Evolutionary conservation across 345 rosid genomes (phyloP).

Genomic region (Euclidium syriacum): DNA sequence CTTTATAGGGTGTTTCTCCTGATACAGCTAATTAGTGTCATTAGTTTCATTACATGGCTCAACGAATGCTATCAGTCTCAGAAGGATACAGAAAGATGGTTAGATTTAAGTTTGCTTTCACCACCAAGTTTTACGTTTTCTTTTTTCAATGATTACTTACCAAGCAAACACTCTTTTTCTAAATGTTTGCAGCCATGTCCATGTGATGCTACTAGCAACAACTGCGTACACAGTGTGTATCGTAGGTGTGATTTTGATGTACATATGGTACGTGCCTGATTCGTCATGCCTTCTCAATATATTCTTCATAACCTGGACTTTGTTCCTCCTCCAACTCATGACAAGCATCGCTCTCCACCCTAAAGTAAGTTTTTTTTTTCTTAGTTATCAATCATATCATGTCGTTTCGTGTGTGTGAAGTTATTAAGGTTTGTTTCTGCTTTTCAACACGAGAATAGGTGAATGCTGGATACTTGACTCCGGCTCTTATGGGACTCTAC

Average conservation of each 20-base stretch:
- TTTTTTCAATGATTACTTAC: not conserved
- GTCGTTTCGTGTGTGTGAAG: not conserved
- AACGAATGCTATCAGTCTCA: constrained; percentile 64
- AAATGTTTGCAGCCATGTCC: constrained; percentile 60
- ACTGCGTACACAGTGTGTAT: constrained; percentile 65
- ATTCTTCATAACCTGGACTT: constrained; percentile 89
- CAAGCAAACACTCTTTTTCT: constrained; percentile 4
- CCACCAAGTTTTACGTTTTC: not conserved
- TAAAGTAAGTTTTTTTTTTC: constrained; percentile 39
- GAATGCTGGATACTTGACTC: constrained; percentile 72
- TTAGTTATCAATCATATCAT: not conserved
- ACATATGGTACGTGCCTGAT: constrained; percentile 90
- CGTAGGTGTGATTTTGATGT: constrained; percentile 80
- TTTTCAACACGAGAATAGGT: constrained; percentile 44
- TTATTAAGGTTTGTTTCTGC: constrained; percentile 6
- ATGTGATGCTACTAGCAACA: constrained; percentile 68
- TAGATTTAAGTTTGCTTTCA: constrained; percentile 9
- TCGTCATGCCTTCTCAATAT: constrained; percentile 86
- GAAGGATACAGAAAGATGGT: constrained; percentile 71
- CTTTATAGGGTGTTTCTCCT: constrained; percentile 83
- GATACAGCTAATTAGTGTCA: constrained; percentile 82
- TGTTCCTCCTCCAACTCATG: constrained; percentile 90
- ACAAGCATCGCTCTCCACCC: constrained; percentile 89
- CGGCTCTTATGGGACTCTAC: constrained; percentile 97
- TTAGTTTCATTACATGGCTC: constrained; percentile 88